A percentile compares a stretch with the other conserved stretches of the same genome.
phyloP scores from a whole-genome alignment of 805 yeast species.

The Debaryomyces castellii region DNA sequence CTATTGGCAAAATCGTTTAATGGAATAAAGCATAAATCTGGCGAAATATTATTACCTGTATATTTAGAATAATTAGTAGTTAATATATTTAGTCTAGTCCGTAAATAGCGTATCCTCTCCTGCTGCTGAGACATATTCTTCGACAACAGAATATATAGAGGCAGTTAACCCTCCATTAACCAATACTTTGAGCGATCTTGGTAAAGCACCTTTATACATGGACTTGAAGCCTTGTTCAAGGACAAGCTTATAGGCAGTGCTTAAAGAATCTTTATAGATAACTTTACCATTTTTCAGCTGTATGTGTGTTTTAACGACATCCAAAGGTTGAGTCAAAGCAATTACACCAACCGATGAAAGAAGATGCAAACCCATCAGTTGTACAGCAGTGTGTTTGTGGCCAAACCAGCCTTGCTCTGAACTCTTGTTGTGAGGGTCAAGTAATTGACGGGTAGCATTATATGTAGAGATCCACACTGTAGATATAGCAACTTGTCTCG shows the following conservation, averaged over 20 bases:
- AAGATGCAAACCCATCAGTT: conserved; percentile 51
- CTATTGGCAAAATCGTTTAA: conserved; percentile 56
- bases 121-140: conserved; percentile 25
- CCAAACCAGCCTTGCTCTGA: conserved; percentile 43
- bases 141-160: conserved; percentile 35
- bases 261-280: conserved; percentile 60
- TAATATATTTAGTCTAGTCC: conserved; percentile 3
- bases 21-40: conserved; percentile 54
- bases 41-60: conserved; percentile 50
- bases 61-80: conserved; percentile 32
- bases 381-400: conserved; percentile 38
- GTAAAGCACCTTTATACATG: conserved; percentile 37
- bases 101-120: conserved; percentile 34
- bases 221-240: conserved; percentile 31
- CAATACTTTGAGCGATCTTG: conserved; percentile 39
- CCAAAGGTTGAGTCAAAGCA: conserved; percentile 82
- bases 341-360: conserved; percentile 73
- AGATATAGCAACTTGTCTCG: conserved; percentile 77
- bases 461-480: conserved; percentile 83
- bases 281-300: conserved; percentile 70
- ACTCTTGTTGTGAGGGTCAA: conserved; percentile 48
- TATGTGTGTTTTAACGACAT: conserved; percentile 82
- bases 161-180: conserved; percentile 45
- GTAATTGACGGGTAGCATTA: conserved; percentile 69
- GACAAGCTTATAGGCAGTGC: conserved; percentile 36